Percentiles rank a stretch among this genome's conserved stretches.
phyloP scores from a whole-genome alignment of 176 grass and related monocot genomes.

The Oryza meridionalis region DNA sequence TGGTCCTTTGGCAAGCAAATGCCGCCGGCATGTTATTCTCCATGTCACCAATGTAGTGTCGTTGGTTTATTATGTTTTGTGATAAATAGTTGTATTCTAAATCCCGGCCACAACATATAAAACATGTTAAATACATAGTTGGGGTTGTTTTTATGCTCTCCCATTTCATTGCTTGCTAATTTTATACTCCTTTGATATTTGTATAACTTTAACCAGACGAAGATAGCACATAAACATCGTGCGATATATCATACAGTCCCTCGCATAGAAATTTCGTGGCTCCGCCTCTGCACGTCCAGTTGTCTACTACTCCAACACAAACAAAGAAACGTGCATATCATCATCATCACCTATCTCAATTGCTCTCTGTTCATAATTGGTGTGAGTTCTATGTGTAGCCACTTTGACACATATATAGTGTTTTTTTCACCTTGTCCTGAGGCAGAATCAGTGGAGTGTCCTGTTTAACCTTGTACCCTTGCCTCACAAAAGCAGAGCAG shows the following conservation, averaged over 20 bases:
- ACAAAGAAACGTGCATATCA: neutral
- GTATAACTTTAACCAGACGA: neutral
- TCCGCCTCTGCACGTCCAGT: neutral
- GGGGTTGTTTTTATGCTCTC: neutral
- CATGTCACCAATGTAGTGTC: no score
- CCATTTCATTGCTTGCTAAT: neutral
- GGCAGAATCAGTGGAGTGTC: neutral
- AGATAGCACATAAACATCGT: no score
- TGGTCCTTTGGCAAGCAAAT: no score
- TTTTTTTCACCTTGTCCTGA: neutral
- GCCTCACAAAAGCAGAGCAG: slow-evolving; percentile 30
- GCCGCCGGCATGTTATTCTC: no score
- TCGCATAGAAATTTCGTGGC: neutral
- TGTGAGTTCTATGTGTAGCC: neutral
- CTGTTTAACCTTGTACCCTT: slow-evolving; percentile 3
- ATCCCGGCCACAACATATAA: no score
- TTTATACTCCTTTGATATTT: neutral
- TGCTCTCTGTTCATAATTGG: neutral
- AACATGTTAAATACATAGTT: no score
- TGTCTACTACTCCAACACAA: neutral
- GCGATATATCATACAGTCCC: neutral
- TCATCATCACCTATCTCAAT: neutral
- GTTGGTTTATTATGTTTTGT: no score
- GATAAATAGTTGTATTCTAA: no score
- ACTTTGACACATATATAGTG: neutral